A percentile compares a stretch with the other conserved stretches of the same genome.
Conservation (phyloP, 2,329 filamentous ascomycete genomes). For the Pleomassaria siparia region DNA sequence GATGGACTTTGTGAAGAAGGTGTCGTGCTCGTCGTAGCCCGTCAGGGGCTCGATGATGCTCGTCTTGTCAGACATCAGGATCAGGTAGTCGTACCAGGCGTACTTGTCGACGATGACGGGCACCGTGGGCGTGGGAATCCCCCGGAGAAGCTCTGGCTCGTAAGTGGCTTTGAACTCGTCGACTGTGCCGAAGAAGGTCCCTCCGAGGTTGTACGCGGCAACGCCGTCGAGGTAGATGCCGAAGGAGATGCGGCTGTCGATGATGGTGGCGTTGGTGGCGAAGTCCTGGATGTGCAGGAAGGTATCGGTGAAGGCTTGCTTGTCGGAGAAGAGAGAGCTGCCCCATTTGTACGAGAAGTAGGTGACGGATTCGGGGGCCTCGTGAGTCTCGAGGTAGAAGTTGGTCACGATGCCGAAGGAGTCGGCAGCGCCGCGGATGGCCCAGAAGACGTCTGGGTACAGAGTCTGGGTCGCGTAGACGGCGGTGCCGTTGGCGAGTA, state of each 20-base stretch:
- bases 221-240: constrained; percentile 46
- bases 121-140: constrained; percentile 31
- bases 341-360: constrained; percentile 17
- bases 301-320: constrained; percentile 37
- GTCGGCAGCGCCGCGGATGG: constrained; percentile 34
- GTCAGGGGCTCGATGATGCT: constrained; percentile 31
- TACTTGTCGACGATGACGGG: constrained; percentile 25
- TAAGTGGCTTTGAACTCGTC: constrained; percentile 43
- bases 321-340: constrained; percentile 24
- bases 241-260: constrained; percentile 46
- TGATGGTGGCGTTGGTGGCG: constrained; percentile 42
- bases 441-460: constrained; percentile 41
- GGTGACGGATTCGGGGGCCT: constrained; percentile 15
- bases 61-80: constrained; percentile 41
- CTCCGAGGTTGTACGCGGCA: constrained; percentile 38
- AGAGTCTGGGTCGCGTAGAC: constrained; percentile 23
- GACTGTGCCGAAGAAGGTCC: constrained; percentile 44
- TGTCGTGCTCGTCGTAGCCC: constrained; percentile 42
- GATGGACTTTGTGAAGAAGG: constrained; percentile 46
- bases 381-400: constrained; percentile 27
- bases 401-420: constrained; percentile 40
- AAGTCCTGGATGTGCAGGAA: constrained; percentile 47
- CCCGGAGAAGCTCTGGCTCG: constrained; percentile 43
- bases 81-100: constrained; percentile 45
- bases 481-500: constrained; percentile 32